phyloP scores from a whole-genome alignment of 108 stramenopile genomes.

The Aurantiochytrium sp. region DNA sequence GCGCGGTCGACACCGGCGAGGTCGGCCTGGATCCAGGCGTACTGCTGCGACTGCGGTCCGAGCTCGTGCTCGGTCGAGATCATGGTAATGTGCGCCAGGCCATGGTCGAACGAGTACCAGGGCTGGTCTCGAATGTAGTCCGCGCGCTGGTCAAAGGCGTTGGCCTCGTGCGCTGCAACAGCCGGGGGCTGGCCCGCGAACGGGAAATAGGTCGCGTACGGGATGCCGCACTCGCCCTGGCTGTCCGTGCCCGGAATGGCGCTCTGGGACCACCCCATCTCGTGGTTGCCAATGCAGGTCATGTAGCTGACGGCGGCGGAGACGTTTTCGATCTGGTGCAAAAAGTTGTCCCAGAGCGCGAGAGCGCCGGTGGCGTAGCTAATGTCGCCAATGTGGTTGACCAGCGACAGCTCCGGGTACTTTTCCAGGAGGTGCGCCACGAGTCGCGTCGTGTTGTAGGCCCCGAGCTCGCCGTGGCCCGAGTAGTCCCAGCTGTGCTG shows the following conservation, averaged over 20 bases:
- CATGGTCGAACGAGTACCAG: constrained; percentile 46
- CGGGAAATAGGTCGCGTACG: not conserved
- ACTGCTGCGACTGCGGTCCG: constrained; percentile 59
- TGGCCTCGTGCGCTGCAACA: too few relatives aligned
- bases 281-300: constrained; percentile 50
- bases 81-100: constrained; percentile 66
- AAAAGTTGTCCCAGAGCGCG: constrained; percentile 69
- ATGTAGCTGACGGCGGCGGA: not conserved
- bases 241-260: not conserved
- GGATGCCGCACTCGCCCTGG: constrained; percentile 14
- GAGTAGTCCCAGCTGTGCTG: constrained; percentile 15
- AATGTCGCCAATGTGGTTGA: constrained; percentile 61
- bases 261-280: constrained; percentile 53
- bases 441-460: not conserved
- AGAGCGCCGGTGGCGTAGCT: constrained; percentile 69
- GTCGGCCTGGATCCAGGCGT: constrained; percentile 67
- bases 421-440: not conserved
- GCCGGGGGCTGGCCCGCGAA: not conserved
- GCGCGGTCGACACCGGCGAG: constrained; percentile 63
- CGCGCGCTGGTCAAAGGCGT: not conserved
- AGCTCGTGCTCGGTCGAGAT: constrained; percentile 69
- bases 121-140: not conserved
- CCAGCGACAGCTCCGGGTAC: not conserved
- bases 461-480: not conserved
- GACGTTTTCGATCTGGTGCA: not conserved